A percentile compares a stretch with the other conserved stretches of the same genome.
Conservation (phyloP, 495 filamentous ascomycete species). For the Trichoderma gamsii region DNA sequence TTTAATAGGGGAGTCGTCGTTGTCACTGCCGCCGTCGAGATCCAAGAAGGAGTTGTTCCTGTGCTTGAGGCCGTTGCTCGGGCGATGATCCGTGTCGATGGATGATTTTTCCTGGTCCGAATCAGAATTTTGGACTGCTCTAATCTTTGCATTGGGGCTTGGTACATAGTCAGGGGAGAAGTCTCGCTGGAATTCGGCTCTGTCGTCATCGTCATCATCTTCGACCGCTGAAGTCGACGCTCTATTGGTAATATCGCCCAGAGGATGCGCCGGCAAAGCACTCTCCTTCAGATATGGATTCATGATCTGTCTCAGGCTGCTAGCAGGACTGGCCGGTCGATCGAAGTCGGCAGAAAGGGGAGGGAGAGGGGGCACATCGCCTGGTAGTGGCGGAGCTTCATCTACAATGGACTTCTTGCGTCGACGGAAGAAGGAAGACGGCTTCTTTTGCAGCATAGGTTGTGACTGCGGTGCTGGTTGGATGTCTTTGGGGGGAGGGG, state of each 20-base stretch:
- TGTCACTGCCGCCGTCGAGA: conserved; percentile 31
- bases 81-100: conserved; percentile 22
- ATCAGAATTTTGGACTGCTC: conserved; percentile 40
- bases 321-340: conserved; percentile 61
- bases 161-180: conserved; percentile 64
- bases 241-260: conserved; percentile 15
- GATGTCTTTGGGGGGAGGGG: background rate
- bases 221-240: background rate
- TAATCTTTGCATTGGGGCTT: conserved; percentile 52
- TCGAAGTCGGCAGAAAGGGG: background rate
- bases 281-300: conserved; percentile 63
- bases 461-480: conserved; percentile 21
- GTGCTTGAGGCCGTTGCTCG: conserved; percentile 17
- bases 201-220: conserved; percentile 24
- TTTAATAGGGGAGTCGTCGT: conserved; percentile 30
- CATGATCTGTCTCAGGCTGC: conserved; percentile 85
- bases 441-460: conserved; percentile 69
- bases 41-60: conserved; percentile 32
- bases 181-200: conserved; percentile 33
- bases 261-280: conserved; percentile 23
- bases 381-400: conserved; percentile 37
- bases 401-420: conserved; percentile 77
- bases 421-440: conserved; percentile 85
- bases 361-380: conserved; percentile 23
- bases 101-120: conserved; percentile 19